Evolutionary conservation across 495 filamentous ascomycete species (phyloP), one percentile per base, ranked within the genome.

Genomic region (Penicillium lagena): DNA sequence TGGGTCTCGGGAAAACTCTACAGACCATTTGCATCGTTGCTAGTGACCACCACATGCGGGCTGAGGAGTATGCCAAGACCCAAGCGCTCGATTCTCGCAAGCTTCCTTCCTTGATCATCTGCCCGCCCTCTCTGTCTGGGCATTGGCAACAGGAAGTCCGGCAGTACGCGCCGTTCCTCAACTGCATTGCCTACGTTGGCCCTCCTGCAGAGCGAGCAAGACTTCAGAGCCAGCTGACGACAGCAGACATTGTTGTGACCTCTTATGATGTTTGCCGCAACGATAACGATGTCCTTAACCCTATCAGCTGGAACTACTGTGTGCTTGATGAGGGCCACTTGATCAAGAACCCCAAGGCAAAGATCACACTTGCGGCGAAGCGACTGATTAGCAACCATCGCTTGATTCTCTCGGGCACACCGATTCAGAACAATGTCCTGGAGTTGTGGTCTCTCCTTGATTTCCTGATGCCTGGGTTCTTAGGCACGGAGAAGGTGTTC

Each of bases 391-490:
- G 88, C 61, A 96, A 97, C 49, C 93, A 98, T 63, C 87, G 93
- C 9, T 73, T 98, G 31, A 97, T 98, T 49, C 78, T 98, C 6
- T 97, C 93, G 10, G 93, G 93, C 35, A 98, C 93, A 2, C 93
- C 93, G 0, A 98, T 98, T 55, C 93, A 98, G 62, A 98, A 98
- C 66, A 98, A 97, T 60, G 85, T 98, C 13, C 75, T 96, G 7
- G 93, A 98, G 58, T 74, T 98, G n/a, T 98, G 93, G 93, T 97
- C 94, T 1, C 78, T 98, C 7, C 97, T 98, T 56, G 93, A 98
- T 64, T 98, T 98, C 71, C 69, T 98, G 46, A 98, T 98, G 93
- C 93, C 93, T 5, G 94, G 93, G 7, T 98, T 98, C 75, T 71
- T 98, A 7, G 93, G 93, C n/a, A 88, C 93, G 0, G 93, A 98